Percentiles rank a stretch among this genome's conserved stretches.
These are phyloP conservation scores for Lentinula aciculospora DNA, from an alignment of 768 basidiomycete genomes.

Conservation along the genomic window DNA sequence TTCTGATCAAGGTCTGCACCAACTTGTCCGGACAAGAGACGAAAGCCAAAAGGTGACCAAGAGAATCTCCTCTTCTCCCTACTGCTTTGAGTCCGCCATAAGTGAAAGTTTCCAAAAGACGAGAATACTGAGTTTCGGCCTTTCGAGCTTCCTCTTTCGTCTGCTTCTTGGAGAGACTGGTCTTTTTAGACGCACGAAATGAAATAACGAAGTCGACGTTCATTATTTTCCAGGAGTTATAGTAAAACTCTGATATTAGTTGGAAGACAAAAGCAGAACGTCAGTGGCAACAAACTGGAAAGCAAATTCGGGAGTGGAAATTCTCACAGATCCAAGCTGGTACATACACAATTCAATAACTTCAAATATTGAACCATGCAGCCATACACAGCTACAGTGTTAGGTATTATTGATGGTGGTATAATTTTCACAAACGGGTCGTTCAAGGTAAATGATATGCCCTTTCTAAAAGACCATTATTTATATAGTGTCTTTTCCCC, in stretches of 20 bases:
- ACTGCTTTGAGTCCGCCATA: slow-evolving; percentile 64
- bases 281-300: neutral
- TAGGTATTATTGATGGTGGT: too few species aligned
- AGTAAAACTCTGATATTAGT: neutral
- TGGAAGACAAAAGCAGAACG: neutral
- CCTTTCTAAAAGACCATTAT: neutral
- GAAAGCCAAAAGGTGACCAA: slow-evolving; percentile 74
- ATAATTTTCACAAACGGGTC: too few species aligned
- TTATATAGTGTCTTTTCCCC: neutral
- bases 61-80: slow-evolving; percentile 68
- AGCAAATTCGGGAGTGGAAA: neutral
- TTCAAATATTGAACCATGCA: too few species aligned
- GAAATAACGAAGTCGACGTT: slow-evolving; percentile 72
- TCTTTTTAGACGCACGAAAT: slow-evolving; percentile 51
- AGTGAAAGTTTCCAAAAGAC: slow-evolving; percentile 55
- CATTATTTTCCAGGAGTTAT: slow-evolving; percentile 37
- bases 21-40: slow-evolving; percentile 62
- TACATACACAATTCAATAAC: neutral
- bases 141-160: slow-evolving; percentile 56
- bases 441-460: neutral
- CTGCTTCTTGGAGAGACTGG: slow-evolving; percentile 53
- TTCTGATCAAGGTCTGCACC: slow-evolving; percentile 58
- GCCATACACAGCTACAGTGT: too few species aligned
- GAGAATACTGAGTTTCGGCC: slow-evolving; percentile 64
- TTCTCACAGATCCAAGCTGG: neutral